These are phyloP conservation scores for Phanerochaete carnosa DNA, from an alignment of 768 basidiomycete species.

Conservation along the genomic window DNA sequence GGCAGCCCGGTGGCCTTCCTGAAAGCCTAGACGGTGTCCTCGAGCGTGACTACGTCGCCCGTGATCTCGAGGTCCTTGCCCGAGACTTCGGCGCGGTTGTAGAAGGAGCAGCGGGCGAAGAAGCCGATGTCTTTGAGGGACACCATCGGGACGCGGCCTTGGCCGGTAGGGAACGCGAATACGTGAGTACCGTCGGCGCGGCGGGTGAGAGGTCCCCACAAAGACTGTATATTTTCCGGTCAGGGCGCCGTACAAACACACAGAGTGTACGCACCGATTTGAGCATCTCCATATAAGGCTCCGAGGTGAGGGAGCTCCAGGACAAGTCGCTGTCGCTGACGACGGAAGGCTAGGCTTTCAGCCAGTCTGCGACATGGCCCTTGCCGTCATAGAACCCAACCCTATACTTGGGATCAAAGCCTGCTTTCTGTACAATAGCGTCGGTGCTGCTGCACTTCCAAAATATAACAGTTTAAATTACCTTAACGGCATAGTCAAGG, in stretches of 20 bases:
- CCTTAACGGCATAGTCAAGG: constrained; percentile 37
- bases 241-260: constrained; percentile 9
- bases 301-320: constrained; percentile 13
- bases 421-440: neutral
- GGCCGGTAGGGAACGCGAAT: constrained; percentile 22
- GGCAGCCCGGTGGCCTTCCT: constrained; percentile 6
- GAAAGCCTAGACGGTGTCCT: constrained; percentile 18
- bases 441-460: neutral
- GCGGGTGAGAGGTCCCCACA: constrained; percentile 17
- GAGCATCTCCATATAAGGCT: constrained; percentile 16
- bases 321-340: neutral
- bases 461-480: constrained; percentile 11
- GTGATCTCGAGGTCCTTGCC: constrained; percentile 23
- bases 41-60: constrained; percentile 20
- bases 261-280: neutral
- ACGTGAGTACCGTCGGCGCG: constrained; percentile 26
- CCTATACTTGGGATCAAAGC: constrained; percentile 16
- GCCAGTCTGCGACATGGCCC: constrained; percentile 3
- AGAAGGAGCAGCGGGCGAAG: constrained; percentile 26
- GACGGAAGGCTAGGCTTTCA: neutral
- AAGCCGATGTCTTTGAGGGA: constrained; percentile 28
- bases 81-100: constrained; percentile 21
- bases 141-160: constrained; percentile 25
- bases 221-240: neutral
- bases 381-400: constrained; percentile 24